Conservation (phyloP, 1,284 basidiomycete species). For the Leucoagaricus sp. region DNA sequence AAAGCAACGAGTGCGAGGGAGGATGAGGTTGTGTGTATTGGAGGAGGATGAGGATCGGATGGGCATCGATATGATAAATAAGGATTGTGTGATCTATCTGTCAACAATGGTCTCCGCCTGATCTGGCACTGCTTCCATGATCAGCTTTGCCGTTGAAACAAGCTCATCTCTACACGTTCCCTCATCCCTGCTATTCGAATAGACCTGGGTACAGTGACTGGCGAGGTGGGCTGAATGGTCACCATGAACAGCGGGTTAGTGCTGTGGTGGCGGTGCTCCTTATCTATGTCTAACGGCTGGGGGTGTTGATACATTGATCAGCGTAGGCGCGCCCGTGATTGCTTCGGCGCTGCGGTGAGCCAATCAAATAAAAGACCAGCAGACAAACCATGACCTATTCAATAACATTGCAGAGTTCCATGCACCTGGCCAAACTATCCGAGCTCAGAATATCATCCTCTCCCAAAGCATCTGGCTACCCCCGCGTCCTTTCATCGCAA, state of each 20-base stretch:
- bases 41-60: slow-evolving; percentile 12
- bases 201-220: no score
- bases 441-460: no score
- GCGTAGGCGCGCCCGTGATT: neutral
- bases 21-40: slow-evolving; percentile 14
- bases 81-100: slow-evolving; percentile 12
- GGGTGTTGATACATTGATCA: neutral
- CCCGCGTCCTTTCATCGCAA: no score
- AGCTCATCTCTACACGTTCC: neutral
- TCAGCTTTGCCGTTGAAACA: neutral
- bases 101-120: slow-evolving; percentile 4
- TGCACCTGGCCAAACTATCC: no score
- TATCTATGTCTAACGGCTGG: neutral
- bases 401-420: no score
- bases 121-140: slow-evolving; percentile 2
- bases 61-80: slow-evolving; percentile 17
- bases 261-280: no score
- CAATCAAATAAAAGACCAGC: neutral
- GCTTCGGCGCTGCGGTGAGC: neutral
- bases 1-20: slow-evolving; percentile 9
- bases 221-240: no score
- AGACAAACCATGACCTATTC: no score
- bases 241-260: no score
- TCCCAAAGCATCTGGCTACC: no score
- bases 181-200: no score